Conservation (phyloP, 2,329 filamentous ascomycete genomes). For the Dothideomycetes sp. region DNA sequence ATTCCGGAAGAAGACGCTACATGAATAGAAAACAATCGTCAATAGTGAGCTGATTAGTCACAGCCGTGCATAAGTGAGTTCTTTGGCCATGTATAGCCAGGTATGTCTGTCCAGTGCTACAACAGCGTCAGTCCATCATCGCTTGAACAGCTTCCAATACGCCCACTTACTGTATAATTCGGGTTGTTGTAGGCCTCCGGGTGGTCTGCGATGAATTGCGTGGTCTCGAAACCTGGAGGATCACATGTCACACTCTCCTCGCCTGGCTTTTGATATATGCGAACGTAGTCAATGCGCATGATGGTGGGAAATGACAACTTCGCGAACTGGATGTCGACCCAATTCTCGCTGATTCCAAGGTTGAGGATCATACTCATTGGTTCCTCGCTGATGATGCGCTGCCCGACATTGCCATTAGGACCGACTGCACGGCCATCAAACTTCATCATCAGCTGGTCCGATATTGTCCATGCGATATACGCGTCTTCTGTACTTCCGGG, state of each 20-base stretch:
- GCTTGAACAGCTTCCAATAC: neutral
- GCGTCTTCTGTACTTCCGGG: constrained; percentile 39
- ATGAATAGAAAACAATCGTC: too few relatives aligned
- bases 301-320: constrained; percentile 41
- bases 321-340: constrained; percentile 33
- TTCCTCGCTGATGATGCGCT: constrained; percentile 42
- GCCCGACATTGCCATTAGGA: constrained; percentile 44
- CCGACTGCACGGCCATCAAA: constrained; percentile 45
- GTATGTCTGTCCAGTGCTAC: constrained; percentile 16
- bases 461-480: constrained; percentile 45
- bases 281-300: constrained; percentile 47
- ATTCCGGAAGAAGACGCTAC: too few relatives aligned
- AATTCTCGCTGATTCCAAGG: constrained; percentile 40
- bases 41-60: too few relatives aligned
- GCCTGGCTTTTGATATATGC: constrained; percentile 45
- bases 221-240: constrained; percentile 45
- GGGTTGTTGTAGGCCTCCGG: constrained; percentile 40
- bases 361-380: constrained; percentile 48
- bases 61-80: constrained; percentile 37
- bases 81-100: constrained; percentile 33
- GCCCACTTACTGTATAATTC: constrained; percentile 40
- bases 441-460: constrained; percentile 41
- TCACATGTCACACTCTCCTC: constrained; percentile 44
- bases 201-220: constrained; percentile 41
- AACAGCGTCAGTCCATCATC: constrained; percentile 11